Conservation (phyloP, 768 basidiomycete genomes). For the Solioccasus polychromus region DNA sequence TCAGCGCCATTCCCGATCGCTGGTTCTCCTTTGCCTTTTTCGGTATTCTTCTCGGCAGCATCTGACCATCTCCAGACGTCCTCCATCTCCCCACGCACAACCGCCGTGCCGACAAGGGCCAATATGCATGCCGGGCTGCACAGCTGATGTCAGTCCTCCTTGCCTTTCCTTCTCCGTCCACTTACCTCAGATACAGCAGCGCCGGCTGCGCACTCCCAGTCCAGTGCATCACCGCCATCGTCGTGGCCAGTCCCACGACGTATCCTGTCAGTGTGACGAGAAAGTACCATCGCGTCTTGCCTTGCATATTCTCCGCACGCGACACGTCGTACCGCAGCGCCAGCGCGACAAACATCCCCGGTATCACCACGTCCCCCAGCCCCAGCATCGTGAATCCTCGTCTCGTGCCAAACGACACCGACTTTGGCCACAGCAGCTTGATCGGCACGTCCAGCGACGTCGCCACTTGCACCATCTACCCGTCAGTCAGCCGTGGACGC, state of each 20-base stretch:
- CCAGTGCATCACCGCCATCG: constrained; percentile 84
- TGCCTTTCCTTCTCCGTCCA: too few species aligned
- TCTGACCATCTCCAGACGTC: constrained; percentile 76
- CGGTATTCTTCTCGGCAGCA: constrained; percentile 33
- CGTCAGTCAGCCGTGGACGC: constrained; percentile 1
- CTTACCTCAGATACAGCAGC: constrained; percentile 84
- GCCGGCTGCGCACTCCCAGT: constrained; percentile 84
- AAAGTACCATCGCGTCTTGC: constrained; percentile 68
- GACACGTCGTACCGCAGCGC: constrained; percentile 83
- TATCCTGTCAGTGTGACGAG: constrained; percentile 67
- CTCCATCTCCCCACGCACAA: constrained; percentile 62
- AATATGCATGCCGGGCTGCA: constrained; percentile 73
- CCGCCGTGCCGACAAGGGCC: constrained; percentile 60
- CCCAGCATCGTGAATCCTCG: constrained; percentile 87
- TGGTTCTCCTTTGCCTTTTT: constrained; percentile 18
- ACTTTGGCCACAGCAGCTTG: constrained; percentile 87
- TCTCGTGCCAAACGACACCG: constrained; percentile 43
- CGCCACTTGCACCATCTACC: constrained; percentile 90
- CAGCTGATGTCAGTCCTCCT: too few species aligned
- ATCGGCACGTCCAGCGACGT: constrained; percentile 89
- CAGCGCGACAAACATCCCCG: constrained; percentile 72
- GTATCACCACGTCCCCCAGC: constrained; percentile 79
- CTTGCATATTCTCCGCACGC: constrained; percentile 35
- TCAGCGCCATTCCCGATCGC: constrained; percentile 16
- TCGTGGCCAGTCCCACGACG: constrained; percentile 63